Base-by-base conservation (phyloP, 2,329 filamentous ascomycete species). In the Aspergillus costaricaensis region DNA sequence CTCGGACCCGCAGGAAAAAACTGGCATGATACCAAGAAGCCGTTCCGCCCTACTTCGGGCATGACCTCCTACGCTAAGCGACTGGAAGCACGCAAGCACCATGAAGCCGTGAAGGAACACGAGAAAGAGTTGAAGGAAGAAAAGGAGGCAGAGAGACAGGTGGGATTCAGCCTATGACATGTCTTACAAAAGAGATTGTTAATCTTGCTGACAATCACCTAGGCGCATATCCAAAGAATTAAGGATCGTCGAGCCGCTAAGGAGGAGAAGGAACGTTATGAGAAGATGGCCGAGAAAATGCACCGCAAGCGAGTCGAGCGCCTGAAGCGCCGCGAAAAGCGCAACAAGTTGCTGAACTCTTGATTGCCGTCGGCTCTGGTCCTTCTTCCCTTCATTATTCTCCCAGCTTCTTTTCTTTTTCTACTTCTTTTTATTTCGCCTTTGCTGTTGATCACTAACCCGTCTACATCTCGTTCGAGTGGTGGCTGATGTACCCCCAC, bases 251-350 rank as follows among this genome's bases (percentile, higher is more conserved):
- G 91, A 68, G 89, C 87, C 19, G 91, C 89, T 55, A 98, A 97
- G 84, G 93, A 92, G 70, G 95, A 98, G 82, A 92, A 90, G 78
- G 92, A 93, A 72, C 84, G 94, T 68, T 98, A 94, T 74, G 91
- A 92, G 77, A 91, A 93, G 82, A 86, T 99, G 86, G 94, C 92
- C 19, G 91, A 92, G 80, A 98, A 95, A 82, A 98, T 99, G 95
- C 94, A 98, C 81, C 88, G 86, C 79, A 98, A 96, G 84, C 85
- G 93, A 63, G 89, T 98, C 12, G 95, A 99, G 80, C 86, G 95
- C 69, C 79, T 96, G 77, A 96, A 92, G 88, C 86, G 93, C 74
- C 91, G 92, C 78, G 95, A 99, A 83, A 98, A 98, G 88, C 88
- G 95, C 74, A 99, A 81, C 69, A 81, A 80, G 68, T 57, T 81